These are phyloP conservation scores for Podaxis rugospora DNA, from an alignment of 768 basidiomycete species.

Conservation along the genomic window DNA sequence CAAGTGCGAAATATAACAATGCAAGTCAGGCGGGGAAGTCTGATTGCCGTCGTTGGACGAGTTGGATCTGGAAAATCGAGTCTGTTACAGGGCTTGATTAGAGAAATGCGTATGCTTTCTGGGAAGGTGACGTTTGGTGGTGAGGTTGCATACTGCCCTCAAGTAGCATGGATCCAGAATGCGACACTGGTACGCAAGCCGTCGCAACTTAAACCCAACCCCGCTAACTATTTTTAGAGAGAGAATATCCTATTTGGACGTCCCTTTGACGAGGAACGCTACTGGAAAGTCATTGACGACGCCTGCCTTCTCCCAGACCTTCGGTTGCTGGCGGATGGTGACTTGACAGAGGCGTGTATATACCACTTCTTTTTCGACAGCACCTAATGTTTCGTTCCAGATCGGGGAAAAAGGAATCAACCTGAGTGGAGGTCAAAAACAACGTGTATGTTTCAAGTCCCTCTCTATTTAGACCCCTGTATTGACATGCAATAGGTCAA, in stretches of 20 bases:
- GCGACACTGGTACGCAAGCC: slow-evolving; percentile 44
- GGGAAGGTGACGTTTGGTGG: slow-evolving; percentile 61
- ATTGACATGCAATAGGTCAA: slow-evolving; percentile 40
- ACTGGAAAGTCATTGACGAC: slow-evolving; percentile 58
- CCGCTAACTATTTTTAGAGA: slow-evolving; percentile 29
- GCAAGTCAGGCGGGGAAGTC: slow-evolving; percentile 48
- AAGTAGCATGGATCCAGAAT: slow-evolving; percentile 78
- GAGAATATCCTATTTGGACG: slow-evolving; percentile 69
- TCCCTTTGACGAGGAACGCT: slow-evolving; percentile 57
- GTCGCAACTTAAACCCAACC: background rate
- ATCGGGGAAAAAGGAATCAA: slow-evolving; percentile 73
- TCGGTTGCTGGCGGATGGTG: slow-evolving; percentile 62
- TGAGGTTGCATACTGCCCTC: slow-evolving; percentile 63
- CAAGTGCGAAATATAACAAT: slow-evolving; percentile 46
- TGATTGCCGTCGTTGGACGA: slow-evolving; percentile 62
- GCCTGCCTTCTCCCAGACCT: slow-evolving; percentile 61
- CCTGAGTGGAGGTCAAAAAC: slow-evolving; percentile 63
- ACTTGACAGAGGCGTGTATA: slow-evolving; percentile 58
- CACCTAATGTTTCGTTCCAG: slow-evolving; percentile 24
- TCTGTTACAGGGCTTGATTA: slow-evolving; percentile 58
- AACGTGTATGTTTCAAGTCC: slow-evolving; percentile 32
- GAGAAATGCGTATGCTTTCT: slow-evolving; percentile 57
- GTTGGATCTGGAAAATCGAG: slow-evolving; percentile 71
- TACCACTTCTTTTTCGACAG: background rate
- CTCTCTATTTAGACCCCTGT: background rate